phyloP scores from a whole-genome alignment of 2,329 filamentous ascomycete species.

The Fusarium sp. region DNA sequence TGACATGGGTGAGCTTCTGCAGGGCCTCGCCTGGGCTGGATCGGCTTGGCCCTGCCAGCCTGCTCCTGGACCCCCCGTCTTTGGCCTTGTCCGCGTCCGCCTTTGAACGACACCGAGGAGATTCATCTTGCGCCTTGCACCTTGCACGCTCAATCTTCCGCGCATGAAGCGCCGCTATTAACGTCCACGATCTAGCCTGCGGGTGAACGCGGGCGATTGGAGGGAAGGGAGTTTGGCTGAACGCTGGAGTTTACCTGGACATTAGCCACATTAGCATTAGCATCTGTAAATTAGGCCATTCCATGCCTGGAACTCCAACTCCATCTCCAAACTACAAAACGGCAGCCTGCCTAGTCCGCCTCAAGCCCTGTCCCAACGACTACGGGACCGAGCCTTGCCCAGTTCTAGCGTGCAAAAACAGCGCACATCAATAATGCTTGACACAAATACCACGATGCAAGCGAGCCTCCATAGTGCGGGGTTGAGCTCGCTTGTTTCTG shows the following conservation, averaged over 20 bases:
- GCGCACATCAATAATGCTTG: conserved; percentile 18
- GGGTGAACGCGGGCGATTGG: conserved; percentile 45
- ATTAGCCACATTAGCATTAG: conserved; percentile 4
- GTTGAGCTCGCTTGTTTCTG: conserved; percentile 25
- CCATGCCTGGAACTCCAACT: conserved; percentile 7
- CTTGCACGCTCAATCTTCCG: conserved; percentile 11
- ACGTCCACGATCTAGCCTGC: conserved; percentile 34
- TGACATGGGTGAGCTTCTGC: conserved; percentile 30
- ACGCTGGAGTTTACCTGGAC: conserved; percentile 24
- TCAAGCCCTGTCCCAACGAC: conserved; percentile 34
- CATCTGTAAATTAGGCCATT: conserved; percentile 7
- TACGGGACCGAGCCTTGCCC: conserved; percentile 17
- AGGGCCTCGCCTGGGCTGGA: conserved; percentile 46
- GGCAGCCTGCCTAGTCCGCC: conserved; percentile 29
- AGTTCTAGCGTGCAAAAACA: conserved; percentile 27
- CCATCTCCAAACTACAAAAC: conserved; percentile 19
- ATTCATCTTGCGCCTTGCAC: conserved; percentile 22
- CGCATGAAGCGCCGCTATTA: conserved; percentile 45
- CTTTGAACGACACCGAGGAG: conserved; percentile 30
- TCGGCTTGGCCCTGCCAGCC: conserved; percentile 38
- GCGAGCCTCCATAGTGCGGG: conserved; percentile 2
- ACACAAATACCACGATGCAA: conserved; percentile 26
- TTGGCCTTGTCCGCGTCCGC: conserved; percentile 30
- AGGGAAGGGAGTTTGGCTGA: conserved; percentile 12
- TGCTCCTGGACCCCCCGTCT: conserved; percentile 16